Conservation (phyloP, 2,329 filamentous ascomycete species). For the Paracoccidioides lutzii region DNA sequence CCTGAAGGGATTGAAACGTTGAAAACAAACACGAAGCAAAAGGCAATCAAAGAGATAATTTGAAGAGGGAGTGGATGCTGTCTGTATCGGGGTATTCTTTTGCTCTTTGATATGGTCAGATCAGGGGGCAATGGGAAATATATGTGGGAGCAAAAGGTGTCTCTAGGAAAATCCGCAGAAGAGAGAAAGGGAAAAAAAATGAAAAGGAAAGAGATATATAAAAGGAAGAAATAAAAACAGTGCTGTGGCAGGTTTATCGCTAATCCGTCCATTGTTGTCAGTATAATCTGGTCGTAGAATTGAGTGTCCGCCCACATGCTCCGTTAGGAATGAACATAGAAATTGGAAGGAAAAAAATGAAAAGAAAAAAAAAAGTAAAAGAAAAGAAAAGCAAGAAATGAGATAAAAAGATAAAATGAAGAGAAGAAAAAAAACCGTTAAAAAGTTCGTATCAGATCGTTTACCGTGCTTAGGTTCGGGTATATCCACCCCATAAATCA, state of each 20-base stretch:
- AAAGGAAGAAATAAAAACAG: slow-evolving; percentile 1
- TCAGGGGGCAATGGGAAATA: too few relatives aligned
- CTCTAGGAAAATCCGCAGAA: background rate
- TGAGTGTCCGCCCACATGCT: background rate
- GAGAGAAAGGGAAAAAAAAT: background rate
- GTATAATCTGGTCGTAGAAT: background rate
- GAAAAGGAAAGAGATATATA: slow-evolving; percentile 2
- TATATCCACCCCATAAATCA: slow-evolving; percentile 6
- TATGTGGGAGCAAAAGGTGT: background rate
- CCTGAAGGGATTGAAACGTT: too few relatives aligned
- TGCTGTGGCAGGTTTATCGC: background rate
- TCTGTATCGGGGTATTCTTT: background rate
- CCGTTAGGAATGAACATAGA: background rate
- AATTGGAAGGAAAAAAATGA: background rate
- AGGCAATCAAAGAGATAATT: background rate
- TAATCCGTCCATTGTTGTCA: background rate
- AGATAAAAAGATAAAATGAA: background rate
- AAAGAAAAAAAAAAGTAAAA: background rate
- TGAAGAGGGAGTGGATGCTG: background rate
- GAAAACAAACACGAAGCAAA: too few relatives aligned
- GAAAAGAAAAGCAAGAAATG: background rate
- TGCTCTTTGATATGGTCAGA: too few relatives aligned
- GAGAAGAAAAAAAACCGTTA: background rate
- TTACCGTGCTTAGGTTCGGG: too few relatives aligned
- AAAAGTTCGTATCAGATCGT: background rate